These are phyloP conservation scores for Euphorbia lathyris DNA, from an alignment of 345 rosid genomes.

Conservation along the genomic window DNA sequence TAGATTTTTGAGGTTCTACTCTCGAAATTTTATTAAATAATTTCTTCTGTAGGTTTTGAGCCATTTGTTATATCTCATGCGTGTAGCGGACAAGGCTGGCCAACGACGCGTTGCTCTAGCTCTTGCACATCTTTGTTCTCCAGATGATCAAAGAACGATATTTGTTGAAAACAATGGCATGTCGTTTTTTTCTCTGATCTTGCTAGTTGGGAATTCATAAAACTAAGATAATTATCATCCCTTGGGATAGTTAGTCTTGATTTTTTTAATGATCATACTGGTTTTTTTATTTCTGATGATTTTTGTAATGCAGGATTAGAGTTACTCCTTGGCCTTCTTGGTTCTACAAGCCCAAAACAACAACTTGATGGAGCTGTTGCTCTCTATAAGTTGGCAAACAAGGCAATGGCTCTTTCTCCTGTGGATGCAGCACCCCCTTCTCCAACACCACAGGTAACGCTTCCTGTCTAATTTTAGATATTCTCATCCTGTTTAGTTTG, in stretches of 20 bases:
- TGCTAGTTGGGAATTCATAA: not conserved
- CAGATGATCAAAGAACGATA: conserved; percentile 80
- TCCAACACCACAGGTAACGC: conserved; percentile 83
- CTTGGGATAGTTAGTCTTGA: not conserved
- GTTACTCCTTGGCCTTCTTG: conserved; percentile 81
- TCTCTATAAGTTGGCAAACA: conserved; percentile 75
- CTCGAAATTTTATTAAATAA: conserved; percentile 17
- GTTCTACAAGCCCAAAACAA: conserved; percentile 67
- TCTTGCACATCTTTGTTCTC: conserved; percentile 92
- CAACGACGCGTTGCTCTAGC: conserved; percentile 89
- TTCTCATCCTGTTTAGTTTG: conserved; percentile 7
- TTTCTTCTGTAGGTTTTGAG: conserved; percentile 64
- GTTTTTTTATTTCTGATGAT: conserved; percentile 20
- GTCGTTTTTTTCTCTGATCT: conserved; percentile 23
- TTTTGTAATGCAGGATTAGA: conserved; percentile 61
- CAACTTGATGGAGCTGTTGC: conserved; percentile 98
- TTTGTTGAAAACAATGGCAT: conserved; percentile 80
- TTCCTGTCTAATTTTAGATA: conserved; percentile 10
- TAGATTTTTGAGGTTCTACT: conserved; percentile 5
- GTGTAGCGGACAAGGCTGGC: conserved; percentile 72
- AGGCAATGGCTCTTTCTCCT: conserved; percentile 80
- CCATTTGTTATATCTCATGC: conserved; percentile 84
- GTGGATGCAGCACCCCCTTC: conserved; percentile 96
- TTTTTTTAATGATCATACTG: conserved; percentile 17
- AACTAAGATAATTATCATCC: not conserved